Evolutionary conservation across 2,329 filamentous ascomycete species (phyloP).

Genomic region (Fusarium sp.): DNA sequence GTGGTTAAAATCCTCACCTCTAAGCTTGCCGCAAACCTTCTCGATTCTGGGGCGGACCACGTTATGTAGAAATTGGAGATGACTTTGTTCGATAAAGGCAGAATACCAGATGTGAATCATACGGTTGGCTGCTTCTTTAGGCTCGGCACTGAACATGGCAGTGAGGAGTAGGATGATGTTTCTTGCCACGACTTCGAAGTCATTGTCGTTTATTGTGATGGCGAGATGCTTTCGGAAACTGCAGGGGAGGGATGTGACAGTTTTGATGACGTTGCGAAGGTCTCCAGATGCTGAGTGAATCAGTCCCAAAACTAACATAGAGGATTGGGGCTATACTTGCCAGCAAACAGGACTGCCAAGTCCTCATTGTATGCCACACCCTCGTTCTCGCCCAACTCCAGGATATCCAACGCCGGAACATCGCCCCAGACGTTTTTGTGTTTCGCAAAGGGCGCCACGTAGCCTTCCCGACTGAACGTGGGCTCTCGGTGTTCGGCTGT

Average conservation of each 20-base stretch:
- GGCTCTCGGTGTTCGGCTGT: not conserved
- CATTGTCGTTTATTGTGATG: conserved; percentile 9
- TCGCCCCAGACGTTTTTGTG: conserved; percentile 12
- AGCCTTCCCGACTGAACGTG: not conserved
- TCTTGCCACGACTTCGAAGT: conserved; percentile 15
- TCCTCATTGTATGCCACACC: not conserved
- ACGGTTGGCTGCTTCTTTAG: not conserved
- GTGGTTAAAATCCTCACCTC: accelerated
- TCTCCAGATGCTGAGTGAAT: conserved; percentile 17
- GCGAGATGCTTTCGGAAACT: not conserved
- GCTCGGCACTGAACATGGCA: not conserved
- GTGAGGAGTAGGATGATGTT: conserved; percentile 15
- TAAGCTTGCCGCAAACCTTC: not conserved
- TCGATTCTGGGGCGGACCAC: not conserved
- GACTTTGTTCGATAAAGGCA: not conserved
- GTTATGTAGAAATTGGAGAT: not conserved
- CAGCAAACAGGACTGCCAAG: conserved; percentile 15
- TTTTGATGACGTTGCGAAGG: conserved; percentile 12
- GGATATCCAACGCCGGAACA: conserved; percentile 17
- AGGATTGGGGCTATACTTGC: not conserved
- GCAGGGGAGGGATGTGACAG: not conserved
- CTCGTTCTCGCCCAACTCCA: conserved; percentile 13
- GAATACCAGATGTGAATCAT: conserved; percentile 28
- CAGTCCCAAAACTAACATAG: not conserved
- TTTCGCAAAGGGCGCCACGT: not conserved